Evolutionary conservation across 176 grass and related monocot species (phyloP), one percentile per base, ranked within the genome.

Genomic region (Cocos nucifera): DNA sequence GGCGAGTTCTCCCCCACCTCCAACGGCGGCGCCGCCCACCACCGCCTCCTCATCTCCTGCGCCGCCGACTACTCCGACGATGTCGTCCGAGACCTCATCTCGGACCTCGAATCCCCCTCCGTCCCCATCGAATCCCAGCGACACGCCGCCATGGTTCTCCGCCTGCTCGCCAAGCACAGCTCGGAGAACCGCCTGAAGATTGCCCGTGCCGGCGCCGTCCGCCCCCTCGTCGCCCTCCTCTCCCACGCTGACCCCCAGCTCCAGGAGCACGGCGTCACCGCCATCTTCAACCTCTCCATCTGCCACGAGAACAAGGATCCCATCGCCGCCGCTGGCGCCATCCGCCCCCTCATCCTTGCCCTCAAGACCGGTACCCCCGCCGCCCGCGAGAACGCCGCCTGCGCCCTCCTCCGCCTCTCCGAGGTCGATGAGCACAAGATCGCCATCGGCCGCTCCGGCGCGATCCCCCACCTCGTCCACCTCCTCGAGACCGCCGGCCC

Each of bases 141-240:
- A 0, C 75, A 73, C 35, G 79, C 76, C 0, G 76, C 87, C 21
- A 85, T 84, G 68, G 81, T 85, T 78, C 84, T 97, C 44, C 81
- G 93, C 1, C 73, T 92, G 1, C 87, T 97, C 17, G 84, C 93
- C 6, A 97, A 92, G 75, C 81, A 92, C 73, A 92, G 87, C 63
- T 69, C 81, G 49, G 93, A 97, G 56, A 97, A 97, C 59, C 84
- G 93, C n/a, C 51, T 97, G 9, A 87, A 87, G 57, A 91, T 97
- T 73, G 84, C 78, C 0, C 73, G 62, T 3, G 88, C 93, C 0
- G 93, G 93, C 0, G 93, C 81, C 2, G 66, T 97, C 3, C 69
- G 20, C 0, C 87, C 93, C 20, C 82, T 92, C 56, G 63, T 97
- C 2, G 65, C 49, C 0, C 76, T 97, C n/a, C 78, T 97, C 16